phyloP scores from a whole-genome alignment of 208 protist genomes.

The Acanthamoeba rhysodes region DNA sequence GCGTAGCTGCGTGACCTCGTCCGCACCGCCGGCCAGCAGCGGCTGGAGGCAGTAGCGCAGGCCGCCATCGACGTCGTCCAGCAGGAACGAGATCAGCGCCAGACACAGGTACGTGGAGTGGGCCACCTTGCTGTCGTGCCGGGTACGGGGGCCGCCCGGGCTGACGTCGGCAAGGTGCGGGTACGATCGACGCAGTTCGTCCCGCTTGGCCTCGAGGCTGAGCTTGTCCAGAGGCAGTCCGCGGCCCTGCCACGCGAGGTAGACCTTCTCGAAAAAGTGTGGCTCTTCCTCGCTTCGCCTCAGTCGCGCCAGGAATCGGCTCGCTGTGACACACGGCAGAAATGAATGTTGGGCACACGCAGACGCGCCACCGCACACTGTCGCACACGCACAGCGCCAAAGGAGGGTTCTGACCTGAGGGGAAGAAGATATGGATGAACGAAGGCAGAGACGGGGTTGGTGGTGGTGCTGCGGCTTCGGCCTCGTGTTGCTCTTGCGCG shows the following conservation, averaged over 20 bases:
- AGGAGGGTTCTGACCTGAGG: background rate
- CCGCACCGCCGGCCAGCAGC: background rate
- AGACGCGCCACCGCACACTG: too few relatives aligned
- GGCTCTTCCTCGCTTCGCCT: background rate
- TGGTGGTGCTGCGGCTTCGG: background rate
- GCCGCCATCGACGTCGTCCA: background rate
- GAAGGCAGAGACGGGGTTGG: background rate
- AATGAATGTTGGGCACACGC: background rate
- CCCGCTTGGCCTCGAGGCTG: background rate
- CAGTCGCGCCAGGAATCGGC: background rate
- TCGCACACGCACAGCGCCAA: background rate
- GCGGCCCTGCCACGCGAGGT: conserved; percentile 10
- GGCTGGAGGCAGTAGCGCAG: conserved; percentile 10
- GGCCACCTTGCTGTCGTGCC: background rate
- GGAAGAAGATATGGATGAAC: conserved; percentile 12
- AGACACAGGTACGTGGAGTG: background rate
- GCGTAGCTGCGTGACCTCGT: background rate
- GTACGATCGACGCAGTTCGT: background rate
- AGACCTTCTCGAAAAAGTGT: conserved; percentile 46
- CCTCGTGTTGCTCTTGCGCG: background rate
- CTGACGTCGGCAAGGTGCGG: background rate
- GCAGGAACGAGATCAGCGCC: conserved; percentile 14
- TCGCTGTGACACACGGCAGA: too few relatives aligned
- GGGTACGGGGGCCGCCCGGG: background rate
- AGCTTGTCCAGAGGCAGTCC: conserved; percentile 10